Base-by-base conservation (phyloP, 2,329 filamentous ascomycete genomes). In the Botrytis porri region DNA sequence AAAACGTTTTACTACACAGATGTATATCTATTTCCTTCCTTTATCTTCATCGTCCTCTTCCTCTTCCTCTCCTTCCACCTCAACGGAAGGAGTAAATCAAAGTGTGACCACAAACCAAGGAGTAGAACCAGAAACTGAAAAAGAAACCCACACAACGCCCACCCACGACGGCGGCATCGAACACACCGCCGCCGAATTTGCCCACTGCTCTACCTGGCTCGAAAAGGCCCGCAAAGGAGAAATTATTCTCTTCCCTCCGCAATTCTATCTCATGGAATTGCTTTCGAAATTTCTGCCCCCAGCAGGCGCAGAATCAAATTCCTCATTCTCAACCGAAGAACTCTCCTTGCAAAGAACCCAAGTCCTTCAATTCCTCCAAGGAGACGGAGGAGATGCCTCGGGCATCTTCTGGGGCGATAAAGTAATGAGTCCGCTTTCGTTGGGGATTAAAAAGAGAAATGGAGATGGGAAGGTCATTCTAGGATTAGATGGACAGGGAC, bases 1-100 rank as follows among this genome's bases (percentile, higher is more conserved):
- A 0, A 93, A 91, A 78, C 88, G 96, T 63, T 99, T 97, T 83
- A 93, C 93, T 0, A 98, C 95, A 0, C 95, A 98, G 81, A 98
- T 98, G 95, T 99, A 98, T 83, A 82, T 98, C 18, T 97, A 97
- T 82, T 91, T 97, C 82, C 86, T 98, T 4, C 94, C 94, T 0
- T 83, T 90, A 22, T 57, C 48, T n/a, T 14, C 48, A 51, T 41
- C 39, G 2, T 41, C 39, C 7, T 41, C 39, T 2, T 41, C 43
- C 16, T n/a, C 48, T 4, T 6, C 51, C 25, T 29, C 25, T 7
- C 51, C n/a, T 16, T 20, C 41, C 18, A 43, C 39, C 10, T 6
- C 25, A 18, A 8, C 51, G 0, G 14, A 57, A 29, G 6, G 8
- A 29, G 3, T 18, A 32, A 32, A 18, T 18, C 3, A 18, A 4